Evolutionary conservation across 768 basidiomycete genomes (phyloP).

Genomic region (Termitomyces bulborhizus): DNA sequence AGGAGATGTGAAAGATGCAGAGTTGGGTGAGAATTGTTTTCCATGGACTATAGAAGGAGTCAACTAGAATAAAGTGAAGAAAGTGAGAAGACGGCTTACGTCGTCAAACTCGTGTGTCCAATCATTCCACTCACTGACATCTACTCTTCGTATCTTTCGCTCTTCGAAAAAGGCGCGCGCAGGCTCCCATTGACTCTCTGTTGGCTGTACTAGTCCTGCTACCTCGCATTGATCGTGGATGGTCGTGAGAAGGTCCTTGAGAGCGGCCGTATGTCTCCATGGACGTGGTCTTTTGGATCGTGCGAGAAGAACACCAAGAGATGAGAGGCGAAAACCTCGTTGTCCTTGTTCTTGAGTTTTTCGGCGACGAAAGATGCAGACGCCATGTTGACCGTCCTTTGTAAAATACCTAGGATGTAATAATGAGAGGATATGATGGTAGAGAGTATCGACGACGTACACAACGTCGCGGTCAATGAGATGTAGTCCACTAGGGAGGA

Average conservation of each 20-base stretch:
- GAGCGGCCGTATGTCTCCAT: slow-evolving; percentile 62
- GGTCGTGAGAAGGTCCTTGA: slow-evolving; percentile 51
- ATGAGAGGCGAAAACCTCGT: slow-evolving; percentile 74
- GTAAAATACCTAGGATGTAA: slow-evolving; percentile 55
- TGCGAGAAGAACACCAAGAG: slow-evolving; percentile 68
- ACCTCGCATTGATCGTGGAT: slow-evolving; percentile 49
- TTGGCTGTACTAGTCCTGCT: slow-evolving; percentile 40
- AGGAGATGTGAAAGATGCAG: slow-evolving; percentile 71
- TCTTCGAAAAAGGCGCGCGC: slow-evolving; percentile 61
- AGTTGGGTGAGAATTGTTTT: slow-evolving; percentile 37
- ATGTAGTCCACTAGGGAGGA: slow-evolving; percentile 78
- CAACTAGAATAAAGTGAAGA: not conserved
- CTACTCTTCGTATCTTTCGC: slow-evolving; percentile 42
- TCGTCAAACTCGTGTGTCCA: slow-evolving; percentile 64
- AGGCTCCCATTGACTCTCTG: slow-evolving; percentile 57
- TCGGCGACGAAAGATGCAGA: slow-evolving; percentile 69
- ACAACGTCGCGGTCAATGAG: slow-evolving; percentile 74
- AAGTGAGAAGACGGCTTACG: slow-evolving; percentile 24
- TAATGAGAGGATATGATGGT: not conserved
- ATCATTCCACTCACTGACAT: slow-evolving; percentile 58
- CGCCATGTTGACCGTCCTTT: slow-evolving; percentile 61
- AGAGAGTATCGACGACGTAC: slow-evolving; percentile 33
- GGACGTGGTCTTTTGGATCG: slow-evolving; percentile 63
- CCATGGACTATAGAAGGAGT: slow-evolving; percentile 1
- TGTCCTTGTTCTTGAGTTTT: slow-evolving; percentile 66